Evolutionary conservation across 768 basidiomycete genomes (phyloP).

Genomic region (Trametes villosa): DNA sequence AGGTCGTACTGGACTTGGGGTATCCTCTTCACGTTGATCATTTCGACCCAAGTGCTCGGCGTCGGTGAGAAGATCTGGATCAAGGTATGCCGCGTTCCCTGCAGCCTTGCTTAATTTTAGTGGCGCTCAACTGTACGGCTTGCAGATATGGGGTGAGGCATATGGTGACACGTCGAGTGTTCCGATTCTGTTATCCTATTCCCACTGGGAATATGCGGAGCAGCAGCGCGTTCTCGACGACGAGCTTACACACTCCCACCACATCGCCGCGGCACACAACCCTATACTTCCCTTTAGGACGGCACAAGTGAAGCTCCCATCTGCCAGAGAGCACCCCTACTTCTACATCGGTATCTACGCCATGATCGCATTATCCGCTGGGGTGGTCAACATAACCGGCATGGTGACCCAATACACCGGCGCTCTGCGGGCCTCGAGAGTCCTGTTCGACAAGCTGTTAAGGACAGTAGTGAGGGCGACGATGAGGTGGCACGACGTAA

Average conservation of each 20-base stretch:
- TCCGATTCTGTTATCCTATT: background rate
- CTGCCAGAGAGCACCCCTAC: slow-evolving; percentile 61
- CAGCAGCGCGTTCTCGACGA: slow-evolving; percentile 33
- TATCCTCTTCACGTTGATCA: slow-evolving; percentile 52
- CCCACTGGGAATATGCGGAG: slow-evolving; percentile 22
- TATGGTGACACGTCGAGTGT: slow-evolving; percentile 40
- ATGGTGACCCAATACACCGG: slow-evolving; percentile 65
- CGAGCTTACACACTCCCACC: slow-evolving; percentile 30
- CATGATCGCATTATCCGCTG: slow-evolving; percentile 56
- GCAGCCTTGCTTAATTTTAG: background rate
- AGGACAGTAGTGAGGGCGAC: slow-evolving; percentile 77
- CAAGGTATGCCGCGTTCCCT: slow-evolving; percentile 49
- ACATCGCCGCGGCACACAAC: slow-evolving; percentile 20
- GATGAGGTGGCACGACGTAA: slow-evolving; percentile 84
- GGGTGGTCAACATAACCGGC: slow-evolving; percentile 50
- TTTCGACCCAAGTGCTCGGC: slow-evolving; percentile 50
- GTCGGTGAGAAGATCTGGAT: slow-evolving; percentile 76
- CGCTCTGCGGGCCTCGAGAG: slow-evolving; percentile 44
- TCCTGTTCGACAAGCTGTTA: slow-evolving; percentile 56
- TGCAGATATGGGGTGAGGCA: slow-evolving; percentile 69
- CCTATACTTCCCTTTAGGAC: background rate
- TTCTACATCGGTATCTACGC: slow-evolving; percentile 77
- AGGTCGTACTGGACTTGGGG: slow-evolving; percentile 74
- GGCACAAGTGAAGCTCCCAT: slow-evolving; percentile 39
- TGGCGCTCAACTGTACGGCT: background rate